phyloP scores from a whole-genome alignment of 2,329 filamentous ascomycete genomes.

The Pseudogymnoascus sp. region DNA sequence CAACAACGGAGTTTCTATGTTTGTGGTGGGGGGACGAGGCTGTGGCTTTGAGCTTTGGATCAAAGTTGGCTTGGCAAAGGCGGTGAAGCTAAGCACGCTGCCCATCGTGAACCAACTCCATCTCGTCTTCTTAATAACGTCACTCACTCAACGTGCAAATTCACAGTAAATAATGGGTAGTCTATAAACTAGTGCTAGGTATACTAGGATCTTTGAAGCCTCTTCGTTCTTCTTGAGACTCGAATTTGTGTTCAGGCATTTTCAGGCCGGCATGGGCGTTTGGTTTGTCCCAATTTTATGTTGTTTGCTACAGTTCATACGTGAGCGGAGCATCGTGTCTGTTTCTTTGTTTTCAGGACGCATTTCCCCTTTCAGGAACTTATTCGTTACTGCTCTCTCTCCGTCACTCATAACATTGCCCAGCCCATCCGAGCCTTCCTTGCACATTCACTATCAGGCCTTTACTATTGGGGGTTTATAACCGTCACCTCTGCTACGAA shows the following conservation, averaged over 20 bases:
- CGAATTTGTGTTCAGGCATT: not conserved
- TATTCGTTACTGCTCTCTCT: not conserved
- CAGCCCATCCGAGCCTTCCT: not conserved
- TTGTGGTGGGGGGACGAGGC: slow-evolving; percentile 8
- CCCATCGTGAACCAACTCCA: not conserved
- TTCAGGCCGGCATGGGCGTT: not conserved
- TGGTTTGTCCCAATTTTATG: not conserved
- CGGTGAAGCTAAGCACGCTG: not conserved
- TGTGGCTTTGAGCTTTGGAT: not conserved
- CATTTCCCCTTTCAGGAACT: not conserved
- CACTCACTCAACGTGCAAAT: not conserved
- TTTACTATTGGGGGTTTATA: not conserved
- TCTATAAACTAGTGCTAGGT: not conserved
- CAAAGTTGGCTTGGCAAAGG: not conserved
- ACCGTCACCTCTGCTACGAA: not conserved
- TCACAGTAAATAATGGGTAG: not conserved
- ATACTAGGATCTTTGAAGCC: not conserved
- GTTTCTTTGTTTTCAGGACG: not conserved
- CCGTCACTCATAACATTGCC: not conserved
- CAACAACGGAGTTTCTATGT: not conserved
- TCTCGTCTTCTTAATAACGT: not conserved
- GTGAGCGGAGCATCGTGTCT: not conserved
- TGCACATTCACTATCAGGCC: not conserved
- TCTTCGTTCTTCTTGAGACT: not conserved
- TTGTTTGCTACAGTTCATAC: not conserved